A percentile compares a stretch with the other conserved stretches of the same genome.
Evolutionary conservation across 169 alveolate genomes (phyloP).

Genomic region (Amoebophrya sp.): DNA sequence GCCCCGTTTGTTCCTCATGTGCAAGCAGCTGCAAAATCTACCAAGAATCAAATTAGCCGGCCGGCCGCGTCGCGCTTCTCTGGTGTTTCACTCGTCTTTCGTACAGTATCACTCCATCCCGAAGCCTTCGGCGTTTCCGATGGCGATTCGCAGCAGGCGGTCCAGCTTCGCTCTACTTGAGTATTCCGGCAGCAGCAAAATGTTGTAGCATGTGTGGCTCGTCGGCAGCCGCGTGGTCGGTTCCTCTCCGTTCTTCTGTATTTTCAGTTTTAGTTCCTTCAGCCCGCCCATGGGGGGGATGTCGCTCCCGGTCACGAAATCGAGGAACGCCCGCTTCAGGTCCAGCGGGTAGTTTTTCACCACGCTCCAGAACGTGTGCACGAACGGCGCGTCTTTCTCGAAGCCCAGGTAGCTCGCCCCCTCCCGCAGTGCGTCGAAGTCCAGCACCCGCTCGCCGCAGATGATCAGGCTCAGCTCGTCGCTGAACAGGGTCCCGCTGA

Average conservation of each 20-base stretch:
- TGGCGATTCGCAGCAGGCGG: constrained; percentile 44
- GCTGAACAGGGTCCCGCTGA: constrained; percentile 32
- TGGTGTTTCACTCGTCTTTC: no score
- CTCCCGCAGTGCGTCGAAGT: constrained; percentile 51
- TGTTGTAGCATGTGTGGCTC: constrained; percentile 80
- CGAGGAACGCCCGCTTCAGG: constrained; percentile 44
- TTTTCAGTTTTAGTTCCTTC: constrained; percentile 41
- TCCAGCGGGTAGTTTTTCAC: constrained; percentile 39
- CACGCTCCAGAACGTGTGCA: constrained; percentile 51
- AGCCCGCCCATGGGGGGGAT: constrained; percentile 53
- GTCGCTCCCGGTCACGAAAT: constrained; percentile 54
- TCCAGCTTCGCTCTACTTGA: constrained; percentile 44
- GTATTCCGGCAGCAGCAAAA: constrained; percentile 59
- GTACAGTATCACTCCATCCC: constrained; percentile 43
- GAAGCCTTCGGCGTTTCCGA: constrained; percentile 65
- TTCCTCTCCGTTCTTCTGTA: constrained; percentile 30
- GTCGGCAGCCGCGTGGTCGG: constrained; percentile 48
- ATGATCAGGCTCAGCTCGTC: constrained; percentile 58
- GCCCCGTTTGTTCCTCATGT: no score
- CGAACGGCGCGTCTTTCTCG: constrained; percentile 32
- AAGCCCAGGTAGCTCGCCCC: constrained; percentile 52
- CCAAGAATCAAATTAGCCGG: no score
- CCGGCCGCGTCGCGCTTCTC: no score
- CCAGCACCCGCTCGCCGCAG: constrained; percentile 52
- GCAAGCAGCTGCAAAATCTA: no score